phyloP scores from a whole-genome alignment of 352 stramenopile species.

The Pythium dissotocum region DNA sequence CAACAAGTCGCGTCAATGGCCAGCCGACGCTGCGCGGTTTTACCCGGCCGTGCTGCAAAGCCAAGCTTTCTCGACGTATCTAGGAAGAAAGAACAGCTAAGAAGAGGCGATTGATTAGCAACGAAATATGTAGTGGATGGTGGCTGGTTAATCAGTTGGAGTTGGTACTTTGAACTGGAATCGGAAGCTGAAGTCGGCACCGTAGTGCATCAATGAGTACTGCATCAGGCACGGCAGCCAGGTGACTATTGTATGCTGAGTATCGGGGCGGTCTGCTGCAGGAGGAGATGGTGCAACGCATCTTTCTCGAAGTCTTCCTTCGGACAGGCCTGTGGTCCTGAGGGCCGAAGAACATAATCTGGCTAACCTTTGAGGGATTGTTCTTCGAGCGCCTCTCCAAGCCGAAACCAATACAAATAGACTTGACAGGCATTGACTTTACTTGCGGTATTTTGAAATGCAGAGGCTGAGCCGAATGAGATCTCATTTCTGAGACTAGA shows the following conservation, averaged over 20 bases:
- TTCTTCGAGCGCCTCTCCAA: too few relatives aligned
- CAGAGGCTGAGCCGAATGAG: neutral
- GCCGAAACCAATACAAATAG: too few relatives aligned
- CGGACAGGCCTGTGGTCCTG: too few relatives aligned
- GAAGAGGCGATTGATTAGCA: neutral
- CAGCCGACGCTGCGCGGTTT: slow-evolving; percentile 42
- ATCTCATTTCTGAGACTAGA: neutral
- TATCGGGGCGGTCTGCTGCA: too few relatives aligned
- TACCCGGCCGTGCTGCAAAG: slow-evolving; percentile 51
- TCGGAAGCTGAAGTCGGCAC: neutral
- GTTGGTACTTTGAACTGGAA: neutral
- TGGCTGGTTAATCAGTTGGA: neutral
- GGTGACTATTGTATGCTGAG: neutral
- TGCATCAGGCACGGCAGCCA: slow-evolving; percentile 9
- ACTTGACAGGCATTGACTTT: too few relatives aligned
- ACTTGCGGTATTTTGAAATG: too few relatives aligned
- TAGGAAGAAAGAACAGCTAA: slow-evolving; percentile 18
- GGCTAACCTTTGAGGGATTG: too few relatives aligned
- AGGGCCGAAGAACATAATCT: too few relatives aligned
- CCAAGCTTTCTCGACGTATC: slow-evolving; percentile 58
- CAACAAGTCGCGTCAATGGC: slow-evolving; percentile 38
- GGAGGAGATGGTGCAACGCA: too few relatives aligned
- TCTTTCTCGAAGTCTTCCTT: too few relatives aligned
- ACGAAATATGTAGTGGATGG: too few relatives aligned
- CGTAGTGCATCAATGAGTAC: slow-evolving; percentile 14